Evolutionary conservation across 768 basidiomycete species (phyloP).

Genomic region (Daedalea quercina): DNA sequence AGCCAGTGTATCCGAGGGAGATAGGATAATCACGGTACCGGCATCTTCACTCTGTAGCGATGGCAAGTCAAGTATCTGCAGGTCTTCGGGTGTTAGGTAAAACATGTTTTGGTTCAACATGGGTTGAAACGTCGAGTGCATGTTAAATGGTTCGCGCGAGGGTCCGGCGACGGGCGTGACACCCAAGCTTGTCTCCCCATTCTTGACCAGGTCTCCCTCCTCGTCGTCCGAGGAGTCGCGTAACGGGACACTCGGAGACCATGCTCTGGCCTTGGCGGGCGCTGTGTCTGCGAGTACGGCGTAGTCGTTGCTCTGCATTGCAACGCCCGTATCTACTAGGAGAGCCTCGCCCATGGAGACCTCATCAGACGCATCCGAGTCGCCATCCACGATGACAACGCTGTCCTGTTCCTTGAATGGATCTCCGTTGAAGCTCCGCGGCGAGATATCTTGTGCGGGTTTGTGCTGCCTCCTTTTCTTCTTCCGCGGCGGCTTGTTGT

Average conservation of each 20-base stretch:
- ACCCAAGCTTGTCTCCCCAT: constrained; percentile 23
- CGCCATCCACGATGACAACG: constrained; percentile 13
- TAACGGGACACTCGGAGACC: constrained; percentile 52
- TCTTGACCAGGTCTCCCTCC: constrained; percentile 11
- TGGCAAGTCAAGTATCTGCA: constrained; percentile 22
- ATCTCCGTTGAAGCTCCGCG: constrained; percentile 31
- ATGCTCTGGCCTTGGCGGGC: constrained; percentile 28
- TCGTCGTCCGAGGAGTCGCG: constrained; percentile 28
- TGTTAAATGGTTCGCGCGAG: constrained; percentile 7
- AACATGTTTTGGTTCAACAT: constrained; percentile 39
- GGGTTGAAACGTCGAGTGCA: constrained; percentile 48
- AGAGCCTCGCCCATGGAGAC: constrained; percentile 27
- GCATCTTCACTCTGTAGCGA: neutral
- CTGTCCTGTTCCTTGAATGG: constrained; percentile 31
- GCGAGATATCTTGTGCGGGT: constrained; percentile 7
- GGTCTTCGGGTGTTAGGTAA: constrained; percentile 34
- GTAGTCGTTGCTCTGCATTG: neutral
- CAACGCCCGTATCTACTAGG: constrained; percentile 17
- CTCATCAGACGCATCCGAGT: constrained; percentile 12
- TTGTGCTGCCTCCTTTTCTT: constrained; percentile 19
- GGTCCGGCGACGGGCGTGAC: neutral
- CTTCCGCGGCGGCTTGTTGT: constrained; percentile 22
- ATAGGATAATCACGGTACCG: constrained; percentile 34
- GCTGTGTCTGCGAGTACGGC: neutral
- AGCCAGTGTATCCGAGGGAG: constrained; percentile 45